Conservation (phyloP, 2,329 filamentous ascomycete species). For the Colletotrichum truncatum region DNA sequence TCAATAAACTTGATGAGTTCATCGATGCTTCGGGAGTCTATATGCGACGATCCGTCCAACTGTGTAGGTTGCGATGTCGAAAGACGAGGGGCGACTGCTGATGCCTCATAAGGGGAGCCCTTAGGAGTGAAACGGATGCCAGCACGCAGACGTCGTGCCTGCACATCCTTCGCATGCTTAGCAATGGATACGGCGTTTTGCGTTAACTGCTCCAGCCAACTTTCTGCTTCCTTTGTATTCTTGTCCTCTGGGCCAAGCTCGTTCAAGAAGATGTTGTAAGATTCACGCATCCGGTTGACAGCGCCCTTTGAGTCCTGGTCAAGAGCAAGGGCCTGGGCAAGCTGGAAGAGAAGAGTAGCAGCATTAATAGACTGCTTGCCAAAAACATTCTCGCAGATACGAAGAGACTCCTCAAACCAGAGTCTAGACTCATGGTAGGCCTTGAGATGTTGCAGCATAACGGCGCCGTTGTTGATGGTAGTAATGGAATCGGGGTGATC, state of each 20-base stretch:
- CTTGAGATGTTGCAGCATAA: slow-evolving; percentile 97
- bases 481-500: slow-evolving; percentile 98
- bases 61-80: slow-evolving; percentile 24
- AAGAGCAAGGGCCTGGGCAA: slow-evolving; percentile 93
- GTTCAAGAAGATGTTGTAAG: slow-evolving; percentile 92
- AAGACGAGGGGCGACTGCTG: slow-evolving; percentile 37
- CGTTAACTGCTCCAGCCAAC: slow-evolving; percentile 95
- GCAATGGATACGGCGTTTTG: slow-evolving; percentile 95
- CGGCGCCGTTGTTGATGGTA: slow-evolving; percentile 97
- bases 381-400: slow-evolving; percentile 88
- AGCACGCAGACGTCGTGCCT: slow-evolving; percentile 77
- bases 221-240: slow-evolving; percentile 98
- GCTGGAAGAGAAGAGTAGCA: slow-evolving; percentile 94
- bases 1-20: slow-evolving; percentile 96
- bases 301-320: slow-evolving; percentile 94
- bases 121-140: slow-evolving; percentile 74
- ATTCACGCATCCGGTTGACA: slow-evolving; percentile 93
- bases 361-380: slow-evolving; percentile 92
- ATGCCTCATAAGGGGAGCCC: slow-evolving; percentile 66
- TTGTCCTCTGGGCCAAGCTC: slow-evolving; percentile 90
- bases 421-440: slow-evolving; percentile 92
- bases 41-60: slow-evolving; percentile 41
- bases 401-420: slow-evolving; percentile 95
- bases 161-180: slow-evolving; percentile 89
- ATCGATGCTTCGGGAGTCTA: slow-evolving; percentile 88